A percentile compares a stretch with the other conserved stretches of the same genome.
Conservation (phyloP, 768 basidiomycete genomes). For the Epithele typhae region DNA sequence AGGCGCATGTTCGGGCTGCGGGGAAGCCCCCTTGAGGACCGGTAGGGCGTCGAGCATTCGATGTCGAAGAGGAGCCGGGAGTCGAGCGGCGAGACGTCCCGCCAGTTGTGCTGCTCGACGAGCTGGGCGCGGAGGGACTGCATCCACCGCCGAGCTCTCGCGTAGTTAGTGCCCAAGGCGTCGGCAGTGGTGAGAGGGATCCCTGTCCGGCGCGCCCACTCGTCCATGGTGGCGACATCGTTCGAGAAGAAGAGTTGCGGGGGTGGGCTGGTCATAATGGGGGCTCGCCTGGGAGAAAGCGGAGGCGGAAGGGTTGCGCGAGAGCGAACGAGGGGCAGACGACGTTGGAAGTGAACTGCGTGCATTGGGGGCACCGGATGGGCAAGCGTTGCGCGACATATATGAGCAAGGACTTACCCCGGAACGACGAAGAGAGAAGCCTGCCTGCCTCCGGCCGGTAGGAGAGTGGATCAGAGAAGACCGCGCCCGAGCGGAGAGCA, state of each 20-base stretch:
- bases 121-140: conserved; percentile 58
- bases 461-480: conserved; percentile 20
- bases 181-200: conserved; percentile 83
- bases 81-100: conserved; percentile 55
- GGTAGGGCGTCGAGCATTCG: conserved; percentile 75
- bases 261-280: conserved; percentile 26
- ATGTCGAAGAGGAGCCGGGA: conserved; percentile 73
- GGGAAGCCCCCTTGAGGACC: conserved; percentile 69
- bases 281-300: conserved; percentile 13
- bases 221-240: conserved; percentile 78
- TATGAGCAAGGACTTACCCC: conserved; percentile 17
- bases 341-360: conserved; percentile 11
- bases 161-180: conserved; percentile 75
- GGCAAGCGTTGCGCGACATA: conserved; percentile 11
- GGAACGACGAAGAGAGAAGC: conserved; percentile 14
- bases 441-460: conserved; percentile 21
- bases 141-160: conserved; percentile 76
- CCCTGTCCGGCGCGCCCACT: conserved; percentile 73
- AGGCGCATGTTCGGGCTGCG: conserved; percentile 70
- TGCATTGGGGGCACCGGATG: conserved; percentile 12
- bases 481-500: conserved; percentile 16
- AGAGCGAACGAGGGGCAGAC: conserved; percentile 7
- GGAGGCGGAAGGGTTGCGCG: conserved; percentile 11
- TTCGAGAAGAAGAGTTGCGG: conserved; percentile 74
- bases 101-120: conserved; percentile 67